A percentile compares a stretch with the other conserved stretches of the same genome.
These are phyloP conservation scores for Melampsora larici-populina DNA, from an alignment of 1,284 basidiomycete species.

Conservation along the genomic window DNA sequence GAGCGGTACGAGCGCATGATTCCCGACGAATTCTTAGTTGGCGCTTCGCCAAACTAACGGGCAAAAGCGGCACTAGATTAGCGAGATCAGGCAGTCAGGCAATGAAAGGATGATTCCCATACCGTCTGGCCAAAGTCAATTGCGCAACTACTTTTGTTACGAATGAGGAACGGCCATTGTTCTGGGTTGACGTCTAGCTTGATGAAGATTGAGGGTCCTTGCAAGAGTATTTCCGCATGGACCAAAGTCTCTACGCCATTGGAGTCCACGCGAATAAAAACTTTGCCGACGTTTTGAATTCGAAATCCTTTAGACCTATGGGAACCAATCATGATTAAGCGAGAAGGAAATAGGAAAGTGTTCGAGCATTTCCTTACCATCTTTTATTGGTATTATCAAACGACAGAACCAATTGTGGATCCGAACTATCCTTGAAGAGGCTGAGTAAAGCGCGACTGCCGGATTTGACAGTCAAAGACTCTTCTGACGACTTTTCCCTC, in stretches of 20 bases:
- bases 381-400: slow-evolving; percentile 35
- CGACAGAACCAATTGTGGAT: slow-evolving; percentile 39
- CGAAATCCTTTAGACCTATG: slow-evolving; percentile 42
- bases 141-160: slow-evolving; percentile 42
- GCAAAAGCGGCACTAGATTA: neutral
- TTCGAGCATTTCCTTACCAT: slow-evolving; percentile 18
- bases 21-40: neutral
- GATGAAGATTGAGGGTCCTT: slow-evolving; percentile 43
- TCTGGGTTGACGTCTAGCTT: slow-evolving; percentile 36
- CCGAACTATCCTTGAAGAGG: slow-evolving; percentile 36
- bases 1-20: slow-evolving; percentile 10
- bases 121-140: slow-evolving; percentile 43
- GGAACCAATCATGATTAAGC: neutral
- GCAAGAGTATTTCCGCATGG: slow-evolving; percentile 43
- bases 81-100: neutral
- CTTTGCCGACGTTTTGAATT: slow-evolving; percentile 44
- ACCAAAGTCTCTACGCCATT: slow-evolving; percentile 34
- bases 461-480: slow-evolving; percentile 25
- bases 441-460: slow-evolving; percentile 34
- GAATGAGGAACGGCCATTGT: slow-evolving; percentile 40
- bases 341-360: neutral
- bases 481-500: slow-evolving; percentile 36
- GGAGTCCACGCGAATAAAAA: slow-evolving; percentile 28
- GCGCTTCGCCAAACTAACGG: neutral
- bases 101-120: neutral